These are phyloP conservation scores for Hapsidospora chrysogenum DNA, from an alignment of 495 filamentous ascomycete species.

Conservation along the genomic window DNA sequence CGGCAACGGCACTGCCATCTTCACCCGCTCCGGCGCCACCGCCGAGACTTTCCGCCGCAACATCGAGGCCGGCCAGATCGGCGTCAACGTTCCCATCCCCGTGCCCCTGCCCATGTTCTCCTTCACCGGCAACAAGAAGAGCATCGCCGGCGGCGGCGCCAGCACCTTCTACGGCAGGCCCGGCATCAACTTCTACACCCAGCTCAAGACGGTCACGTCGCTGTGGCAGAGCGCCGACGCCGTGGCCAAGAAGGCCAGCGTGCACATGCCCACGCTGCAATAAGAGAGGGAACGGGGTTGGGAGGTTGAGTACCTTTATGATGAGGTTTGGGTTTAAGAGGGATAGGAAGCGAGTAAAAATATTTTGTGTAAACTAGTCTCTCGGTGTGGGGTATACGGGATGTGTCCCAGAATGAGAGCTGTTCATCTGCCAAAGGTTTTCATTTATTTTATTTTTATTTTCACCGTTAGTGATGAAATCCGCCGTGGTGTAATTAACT, in stretches of 20 bases:
- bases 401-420: too few species aligned
- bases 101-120: slow-evolving; percentile 92
- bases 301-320: too few species aligned
- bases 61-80: slow-evolving; percentile 64
- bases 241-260: slow-evolving; percentile 59
- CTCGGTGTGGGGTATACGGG: too few species aligned
- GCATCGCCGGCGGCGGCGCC: slow-evolving; percentile 80
- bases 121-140: slow-evolving; percentile 97
- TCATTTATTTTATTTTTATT: too few species aligned
- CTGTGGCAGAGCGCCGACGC: slow-evolving; percentile 80
- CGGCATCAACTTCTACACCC: slow-evolving; percentile 87
- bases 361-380: too few species aligned
- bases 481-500: too few species aligned
- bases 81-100: slow-evolving; percentile 68
- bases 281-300: too few species aligned
- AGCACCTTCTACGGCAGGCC: slow-evolving; percentile 93
- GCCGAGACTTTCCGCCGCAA: slow-evolving; percentile 42
- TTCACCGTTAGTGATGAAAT: too few species aligned
- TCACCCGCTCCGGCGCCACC: slow-evolving; percentile 42
- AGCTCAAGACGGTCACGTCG: slow-evolving; percentile 93
- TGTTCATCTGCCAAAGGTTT: too few species aligned
- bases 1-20: slow-evolving; percentile 50
- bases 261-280: slow-evolving; percentile 75
- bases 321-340: too few species aligned
- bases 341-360: too few species aligned